Evolutionary conservation across 2,329 filamentous ascomycete genomes (phyloP), one percentile per base, ranked within the genome.

Genomic region (Fusarium sp.): DNA sequence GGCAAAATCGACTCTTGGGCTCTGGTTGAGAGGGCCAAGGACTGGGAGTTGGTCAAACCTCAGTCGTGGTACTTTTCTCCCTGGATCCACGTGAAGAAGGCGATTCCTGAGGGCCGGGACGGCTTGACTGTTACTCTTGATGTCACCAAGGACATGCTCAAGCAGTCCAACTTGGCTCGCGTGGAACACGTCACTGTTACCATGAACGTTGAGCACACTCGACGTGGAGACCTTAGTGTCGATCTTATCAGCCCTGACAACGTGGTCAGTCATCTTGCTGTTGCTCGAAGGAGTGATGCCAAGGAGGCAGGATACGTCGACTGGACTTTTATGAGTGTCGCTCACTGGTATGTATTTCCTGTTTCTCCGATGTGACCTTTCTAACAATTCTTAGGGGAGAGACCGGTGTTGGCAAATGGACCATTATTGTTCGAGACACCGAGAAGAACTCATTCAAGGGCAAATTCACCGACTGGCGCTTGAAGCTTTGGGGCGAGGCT

Each of bases 251-350:
- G 94, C 74, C 96, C 96, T 0, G 84, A 88, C 32, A 92, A 93
- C 12, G 83, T 98, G 61, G 84, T 94, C 69, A 97, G 94, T 77
- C 91, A 97, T 77, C 88, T 99, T 56, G 92, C 94, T 7, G 92
- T 90, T 14, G 84, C 91, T 3, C 91, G 96, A 70, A 86, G 86
- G 64, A 80, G 88, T 24, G 96, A 99, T 79, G 83, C 86, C 2
- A 87, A 86, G 37, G 78, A 82, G 1, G 80, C 82, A 24, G 96
- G 96, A 11, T 99, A 98, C 78, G 83, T 90, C 40, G 94, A 98
- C 81, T 99, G 96, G 96, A 98, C 95, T 0, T 99, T 99, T 76
- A 99, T 99, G 96, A 97, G 91, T 67, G 96, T 99, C 40, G 94
- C 91, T 69, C 96, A 99, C 79, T 99, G 94, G 92, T 94, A 86